These are phyloP conservation scores for Omphalotus guepiniiformis DNA, from an alignment of 768 basidiomycete species.

Conservation along the genomic window DNA sequence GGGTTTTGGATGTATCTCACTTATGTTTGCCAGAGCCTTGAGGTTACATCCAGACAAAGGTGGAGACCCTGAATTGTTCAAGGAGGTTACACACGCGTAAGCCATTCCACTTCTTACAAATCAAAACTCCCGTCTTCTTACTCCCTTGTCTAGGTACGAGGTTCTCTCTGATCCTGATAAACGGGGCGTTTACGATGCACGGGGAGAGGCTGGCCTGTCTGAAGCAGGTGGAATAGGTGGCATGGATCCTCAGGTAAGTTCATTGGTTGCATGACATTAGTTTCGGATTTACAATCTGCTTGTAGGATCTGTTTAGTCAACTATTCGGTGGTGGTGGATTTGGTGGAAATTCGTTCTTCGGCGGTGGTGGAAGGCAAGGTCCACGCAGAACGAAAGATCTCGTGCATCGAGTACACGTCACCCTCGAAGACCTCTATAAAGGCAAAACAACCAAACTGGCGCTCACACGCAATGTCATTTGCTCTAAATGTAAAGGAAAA, in stretches of 20 bases:
- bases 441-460: constrained; percentile 99
- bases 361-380: constrained; percentile 61
- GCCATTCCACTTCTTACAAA: constrained; percentile 28
- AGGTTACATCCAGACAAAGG: constrained; percentile 92
- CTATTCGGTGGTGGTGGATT: constrained; percentile 78
- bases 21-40: constrained; percentile 53
- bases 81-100: constrained; percentile 94
- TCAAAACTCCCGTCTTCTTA: constrained; percentile 3
- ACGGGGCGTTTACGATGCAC: constrained; percentile 78
- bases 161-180: constrained; percentile 86
- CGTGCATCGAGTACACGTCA: constrained; percentile 91
- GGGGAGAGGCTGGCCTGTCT: constrained; percentile 87
- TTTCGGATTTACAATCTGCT: constrained; percentile 7
- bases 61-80: constrained; percentile 95
- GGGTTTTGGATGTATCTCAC: constrained; percentile 5
- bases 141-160: constrained; percentile 63
- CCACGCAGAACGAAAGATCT: constrained; percentile 97
- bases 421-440: constrained; percentile 98
- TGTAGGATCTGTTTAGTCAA: constrained; percentile 92
- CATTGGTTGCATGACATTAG: background rate
- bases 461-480: constrained; percentile 92
- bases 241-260: constrained; percentile 89
- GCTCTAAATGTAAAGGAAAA: constrained; percentile 89
- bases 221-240: constrained; percentile 89
- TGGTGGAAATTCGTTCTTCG: constrained; percentile 69